These are phyloP conservation scores for Phlyctochytrium arcticum DNA, from an alignment of 192 early-diverging fungal genomes.

Conservation along the genomic window DNA sequence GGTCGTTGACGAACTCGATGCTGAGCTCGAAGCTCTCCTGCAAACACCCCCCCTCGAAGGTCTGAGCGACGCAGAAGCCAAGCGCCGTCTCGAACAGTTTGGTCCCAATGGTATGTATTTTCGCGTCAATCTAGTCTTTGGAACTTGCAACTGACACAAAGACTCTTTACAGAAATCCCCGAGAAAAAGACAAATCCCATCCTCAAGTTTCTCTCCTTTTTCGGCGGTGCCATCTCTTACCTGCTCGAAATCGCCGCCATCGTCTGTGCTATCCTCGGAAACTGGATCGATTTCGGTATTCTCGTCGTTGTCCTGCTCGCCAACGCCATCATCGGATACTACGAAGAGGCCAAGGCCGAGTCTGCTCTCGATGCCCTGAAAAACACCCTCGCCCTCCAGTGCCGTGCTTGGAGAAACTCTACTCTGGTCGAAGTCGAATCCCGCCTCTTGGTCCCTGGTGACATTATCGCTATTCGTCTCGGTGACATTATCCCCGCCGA, in stretches of 20 bases:
- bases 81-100: constrained; percentile 67
- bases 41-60: constrained; percentile 77
- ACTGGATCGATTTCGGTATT: constrained; percentile 86
- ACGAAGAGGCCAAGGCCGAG: constrained; percentile 85
- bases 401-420: constrained; percentile 83
- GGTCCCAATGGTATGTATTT: constrained; percentile 65
- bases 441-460: constrained; percentile 77
- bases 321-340: constrained; percentile 83
- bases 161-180: constrained; percentile 34
- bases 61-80: constrained; percentile 70
- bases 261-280: constrained; percentile 71
- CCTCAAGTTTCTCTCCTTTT: constrained; percentile 78
- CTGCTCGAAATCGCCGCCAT: constrained; percentile 81
- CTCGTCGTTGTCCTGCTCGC: constrained; percentile 74
- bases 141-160: background rate
- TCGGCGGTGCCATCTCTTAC: constrained; percentile 35
- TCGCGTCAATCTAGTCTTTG: background rate
- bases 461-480: constrained; percentile 79
- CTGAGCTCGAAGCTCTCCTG: constrained; percentile 45
- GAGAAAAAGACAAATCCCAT: constrained; percentile 77
- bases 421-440: constrained; percentile 76
- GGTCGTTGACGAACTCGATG: constrained; percentile 30
- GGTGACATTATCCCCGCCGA: constrained; percentile 91
- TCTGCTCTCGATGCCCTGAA: constrained; percentile 91
- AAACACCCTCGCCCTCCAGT: constrained; percentile 86